These are phyloP conservation scores for Raphanus sativus DNA, from an alignment of 345 rosid genomes.

Conservation along the genomic window DNA sequence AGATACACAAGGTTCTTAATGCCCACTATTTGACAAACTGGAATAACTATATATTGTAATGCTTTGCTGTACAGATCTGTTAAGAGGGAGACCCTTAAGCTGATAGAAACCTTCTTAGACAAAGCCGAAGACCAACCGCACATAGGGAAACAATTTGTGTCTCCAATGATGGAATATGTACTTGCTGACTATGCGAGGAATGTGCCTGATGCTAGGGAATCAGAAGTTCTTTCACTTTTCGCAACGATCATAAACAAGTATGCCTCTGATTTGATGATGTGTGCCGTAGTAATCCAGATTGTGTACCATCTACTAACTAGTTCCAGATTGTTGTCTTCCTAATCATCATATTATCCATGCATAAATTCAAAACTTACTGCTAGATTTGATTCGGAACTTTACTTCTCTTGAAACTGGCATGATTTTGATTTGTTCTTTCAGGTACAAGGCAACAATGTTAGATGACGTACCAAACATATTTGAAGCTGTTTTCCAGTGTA, in stretches of 20 bases:
- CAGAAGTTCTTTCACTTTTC: conserved; percentile 95
- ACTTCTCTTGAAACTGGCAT: conserved; percentile 11
- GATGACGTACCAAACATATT: conserved; percentile 96
- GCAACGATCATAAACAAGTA: conserved; percentile 99
- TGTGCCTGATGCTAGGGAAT: conserved; percentile 98
- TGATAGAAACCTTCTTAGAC: conserved; percentile 96
- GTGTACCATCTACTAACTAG: background rate
- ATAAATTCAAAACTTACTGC: conserved; percentile 53
- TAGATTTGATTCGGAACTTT: background rate
- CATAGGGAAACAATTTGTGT: conserved; percentile 94
- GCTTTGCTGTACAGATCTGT: conserved; percentile 67
- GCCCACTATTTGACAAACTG: conserved; percentile 9
- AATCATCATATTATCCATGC: conserved; percentile 4
- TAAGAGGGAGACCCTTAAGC: conserved; percentile 95
- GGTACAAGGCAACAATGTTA: conserved; percentile 92
- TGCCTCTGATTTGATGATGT: background rate
- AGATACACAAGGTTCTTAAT: conserved; percentile 1
- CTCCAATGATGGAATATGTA: conserved; percentile 37
- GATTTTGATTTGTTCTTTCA: conserved; percentile 35
- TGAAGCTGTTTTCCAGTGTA: conserved; percentile 98
- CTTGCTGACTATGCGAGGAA: conserved; percentile 97
- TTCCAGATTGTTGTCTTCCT: background rate
- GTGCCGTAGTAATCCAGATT: background rate
- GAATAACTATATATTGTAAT: conserved; percentile 13
- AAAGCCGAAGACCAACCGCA: conserved; percentile 98